Evolutionary conservation across 73 alveolate genomes (phyloP).

Genomic region (Stentor coeruleus): DNA sequence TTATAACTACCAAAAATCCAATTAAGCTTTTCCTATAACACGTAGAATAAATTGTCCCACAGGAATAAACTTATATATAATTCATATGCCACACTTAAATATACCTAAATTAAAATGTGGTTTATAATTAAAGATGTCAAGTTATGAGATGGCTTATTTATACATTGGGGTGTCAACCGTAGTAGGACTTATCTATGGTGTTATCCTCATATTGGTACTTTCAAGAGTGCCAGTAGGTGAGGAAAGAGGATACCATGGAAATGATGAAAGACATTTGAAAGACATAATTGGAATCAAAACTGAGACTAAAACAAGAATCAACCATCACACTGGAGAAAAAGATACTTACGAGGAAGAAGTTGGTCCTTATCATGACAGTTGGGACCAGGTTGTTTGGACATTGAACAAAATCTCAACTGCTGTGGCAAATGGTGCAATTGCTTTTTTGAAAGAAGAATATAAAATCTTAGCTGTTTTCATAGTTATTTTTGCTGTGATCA

Average conservation of each 20-base stretch:
- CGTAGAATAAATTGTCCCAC: too few species aligned
- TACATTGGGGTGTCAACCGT: conserved; percentile 1
- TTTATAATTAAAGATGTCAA: conserved; percentile 14
- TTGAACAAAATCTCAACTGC: not conserved
- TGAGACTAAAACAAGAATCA: not conserved
- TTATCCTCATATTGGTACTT: conserved; percentile 4
- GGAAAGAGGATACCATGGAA: conserved; percentile 8
- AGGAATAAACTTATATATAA: too few species aligned
- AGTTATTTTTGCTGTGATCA: conserved; percentile 40
- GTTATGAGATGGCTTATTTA: not conserved
- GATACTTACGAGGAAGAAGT: conserved; percentile 26
- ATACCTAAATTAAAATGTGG: too few species aligned
- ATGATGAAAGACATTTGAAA: not conserved
- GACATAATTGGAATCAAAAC: conserved; percentile 3
- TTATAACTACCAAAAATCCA: too few species aligned
- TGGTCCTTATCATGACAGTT: conserved; percentile 8
- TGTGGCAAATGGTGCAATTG: conserved; percentile 63
- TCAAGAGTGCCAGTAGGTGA: conserved; percentile 29
- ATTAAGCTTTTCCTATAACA: too few species aligned
- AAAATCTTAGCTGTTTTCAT: conserved; percentile 52
- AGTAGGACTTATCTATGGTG: conserved; percentile 14
- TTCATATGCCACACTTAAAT: too few species aligned
- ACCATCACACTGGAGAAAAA: not conserved
- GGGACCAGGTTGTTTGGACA: conserved; percentile 12
- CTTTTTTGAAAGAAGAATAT: conserved; percentile 72